Percentiles rank a stretch among this genome's conserved stretches.
These are phyloP conservation scores for Aspergillus sclerotialis DNA, from an alignment of 2,329 filamentous ascomycete genomes.

Conservation along the genomic window DNA sequence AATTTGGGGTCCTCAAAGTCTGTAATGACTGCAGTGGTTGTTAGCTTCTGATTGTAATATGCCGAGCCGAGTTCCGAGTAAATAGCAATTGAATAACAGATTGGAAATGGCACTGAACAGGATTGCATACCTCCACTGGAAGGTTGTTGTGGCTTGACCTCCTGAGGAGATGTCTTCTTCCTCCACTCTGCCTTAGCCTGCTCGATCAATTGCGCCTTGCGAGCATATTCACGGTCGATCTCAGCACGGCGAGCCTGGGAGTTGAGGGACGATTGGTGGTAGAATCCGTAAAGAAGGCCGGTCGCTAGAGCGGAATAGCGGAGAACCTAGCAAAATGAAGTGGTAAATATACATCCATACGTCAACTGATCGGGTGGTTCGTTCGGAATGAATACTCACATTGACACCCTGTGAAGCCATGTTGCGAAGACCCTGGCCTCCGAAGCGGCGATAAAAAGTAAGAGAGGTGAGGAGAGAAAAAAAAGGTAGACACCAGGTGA, in stretches of 20 bases:
- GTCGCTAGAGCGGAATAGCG: slow-evolving; percentile 90
- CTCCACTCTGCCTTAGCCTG: slow-evolving; percentile 87
- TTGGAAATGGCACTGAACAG: not conserved
- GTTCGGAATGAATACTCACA: slow-evolving; percentile 38
- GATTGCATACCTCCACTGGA: slow-evolving; percentile 32
- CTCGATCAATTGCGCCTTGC: slow-evolving; percentile 85
- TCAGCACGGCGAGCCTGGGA: slow-evolving; percentile 62
- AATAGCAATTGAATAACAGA: slow-evolving; percentile 1
- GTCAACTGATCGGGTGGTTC: slow-evolving; percentile 13
- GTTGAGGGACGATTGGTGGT: slow-evolving; percentile 78
- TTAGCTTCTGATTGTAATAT: slow-evolving; percentile 14
- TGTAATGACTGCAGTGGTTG: slow-evolving; percentile 50
- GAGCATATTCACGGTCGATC: slow-evolving; percentile 75
- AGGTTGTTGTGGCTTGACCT: slow-evolving; percentile 29
- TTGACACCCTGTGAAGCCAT: slow-evolving; percentile 66
- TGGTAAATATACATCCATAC: slow-evolving; percentile 14
- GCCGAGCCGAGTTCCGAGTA: slow-evolving; percentile 7
- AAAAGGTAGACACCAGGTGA: slow-evolving; percentile 22
- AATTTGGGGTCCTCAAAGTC: slow-evolving; percentile 84
- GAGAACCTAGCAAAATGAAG: slow-evolving; percentile 63
- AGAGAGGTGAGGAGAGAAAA: slow-evolving; percentile 24
- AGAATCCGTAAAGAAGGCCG: slow-evolving; percentile 92
- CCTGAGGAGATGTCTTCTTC: slow-evolving; percentile 61
- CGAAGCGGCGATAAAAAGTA: slow-evolving; percentile 36
- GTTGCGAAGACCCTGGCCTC: slow-evolving; percentile 35